Evolutionary conservation across 805 yeast species (phyloP), one percentile per base, ranked within the genome.

Genomic region (Huiozyma sinensis): DNA sequence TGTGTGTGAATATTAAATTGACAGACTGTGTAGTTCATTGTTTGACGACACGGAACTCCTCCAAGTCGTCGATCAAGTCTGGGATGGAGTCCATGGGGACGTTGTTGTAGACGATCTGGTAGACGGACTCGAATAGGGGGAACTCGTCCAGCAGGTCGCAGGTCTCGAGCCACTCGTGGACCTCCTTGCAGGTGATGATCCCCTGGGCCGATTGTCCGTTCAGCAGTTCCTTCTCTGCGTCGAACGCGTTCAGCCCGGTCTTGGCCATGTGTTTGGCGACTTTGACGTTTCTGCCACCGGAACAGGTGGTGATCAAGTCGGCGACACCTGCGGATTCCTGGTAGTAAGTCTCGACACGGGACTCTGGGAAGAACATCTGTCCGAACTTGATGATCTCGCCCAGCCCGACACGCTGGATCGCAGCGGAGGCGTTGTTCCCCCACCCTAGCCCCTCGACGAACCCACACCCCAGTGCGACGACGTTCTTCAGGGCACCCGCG

Each of bases 341-440:
- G 50, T 95, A 85, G 67, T 89, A 89, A 28, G 98, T 92, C 46
- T 78, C 71, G 30, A 83, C 75, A 48, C 76, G 68, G 53, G 84
- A 79, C 48, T 74, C 77, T 36, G 81, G 89, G 79, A 78, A 92
- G 69, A 85, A 89, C 55, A 72, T 73, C 57, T 77, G 72, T 36
- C 95, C 92, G 65, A 92, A 92, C 61, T 76, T 76, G 64, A 89
- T 83, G 60, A 84, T 86, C 70, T 92, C 98, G 58, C 82, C 75
- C 52, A 92, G 69, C 40, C 98, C 98, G 53, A 90, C 83, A 70
- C 98, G 78, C 89, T 90, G 94, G 57, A 92, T 81, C 38, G 97
- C 98, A 44, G 97, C 83, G 67, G 90, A 88, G 51, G 98, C 97
- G 64, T 92, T 92, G 67, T 88, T 95, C 65, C 98, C 98, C 98